Base-by-base conservation (phyloP, 2,329 filamentous ascomycete species). In the Diaporthe citrichinensis region DNA sequence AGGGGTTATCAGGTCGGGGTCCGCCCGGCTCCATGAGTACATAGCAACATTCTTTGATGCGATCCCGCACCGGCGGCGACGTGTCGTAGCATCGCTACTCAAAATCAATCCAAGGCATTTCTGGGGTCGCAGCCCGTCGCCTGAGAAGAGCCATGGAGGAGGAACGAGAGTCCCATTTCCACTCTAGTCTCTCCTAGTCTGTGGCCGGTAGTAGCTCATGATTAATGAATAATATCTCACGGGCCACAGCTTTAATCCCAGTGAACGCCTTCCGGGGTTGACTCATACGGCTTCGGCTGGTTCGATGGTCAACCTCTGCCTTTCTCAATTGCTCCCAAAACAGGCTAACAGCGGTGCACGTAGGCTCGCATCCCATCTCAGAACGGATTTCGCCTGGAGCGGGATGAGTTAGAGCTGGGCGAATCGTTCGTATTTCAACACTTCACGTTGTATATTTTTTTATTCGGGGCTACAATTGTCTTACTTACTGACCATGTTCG, bases 31-130 rank as follows among this genome's bases (percentile, higher is more conserved):
- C 49, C 53, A 58, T 10, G 41, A 36, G 41, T 49, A 59, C 25
- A 12, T 46, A 74, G 61, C 51, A 39, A 71, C 51, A 36, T 69
- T 59, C 62, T 34, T 41, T 69, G 46, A 69, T 41, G n/a, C 65
- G 34, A 31, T 7, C 8, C 15, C 17, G 20, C n/a, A 31, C 6
- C 23, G 17, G 23, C n/a, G 31, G 41, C 20, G 55, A 44, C 34
- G 1, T 41, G 34, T 34, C 31, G 14, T 39, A 55, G 46, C 57
- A 72, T 72, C 23, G 10, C 31, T 72, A 72, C 58, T 72, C 31
- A 12, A 53, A 51, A 72, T 72, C 28, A 31, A 53, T 53, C 65
- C 10, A 34, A 31, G 28, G 20, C 51, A 34, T 69, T 23, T 55
- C 12, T 41, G n/a, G 23, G 49, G 49, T 15, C n/a, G 49, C 28